Evolutionary conservation across 2,329 filamentous ascomycete genomes (phyloP), one percentile per base, ranked within the genome.

Genomic region (Myrmaecium sp.): DNA sequence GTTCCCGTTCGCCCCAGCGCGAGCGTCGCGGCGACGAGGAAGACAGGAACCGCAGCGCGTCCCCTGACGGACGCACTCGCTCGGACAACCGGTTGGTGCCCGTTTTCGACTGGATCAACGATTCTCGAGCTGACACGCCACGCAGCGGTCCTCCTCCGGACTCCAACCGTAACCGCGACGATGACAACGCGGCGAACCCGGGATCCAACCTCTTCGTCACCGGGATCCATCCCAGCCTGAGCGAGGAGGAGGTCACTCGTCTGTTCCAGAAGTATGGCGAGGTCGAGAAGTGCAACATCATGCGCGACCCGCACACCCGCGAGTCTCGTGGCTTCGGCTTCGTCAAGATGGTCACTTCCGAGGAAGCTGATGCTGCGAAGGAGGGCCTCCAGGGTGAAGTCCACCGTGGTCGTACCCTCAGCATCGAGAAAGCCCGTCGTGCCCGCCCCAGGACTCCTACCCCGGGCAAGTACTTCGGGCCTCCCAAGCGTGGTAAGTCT

Each of bases 191-290:
- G 36, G 52, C 78, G 48, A 98, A 98, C 60, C 79, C 83, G 36
- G 89, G 89, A 42, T 94, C 89, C 40, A 98, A 98, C 62, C 77
- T 98, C 33, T 98, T 98, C 54, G 89, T 98, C 39, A 98, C 89
- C 36, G 89, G 89, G 42, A 98, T 98, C 39, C 83, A 95, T 54
- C 89, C 89, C 31, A 79, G 80, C 44, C 69, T 98, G 39, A 74
- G 69, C 25, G 89, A 98, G 55, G 69, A 74, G 10, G 89, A 95
- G 50, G 81, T 98, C 34, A 78, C 79, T 29, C 83, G 83, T 52
- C 74, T 98, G 39, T 98, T 98, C 49, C 83, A 94, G 60, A 98
- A 95, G 60, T 95, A 95, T 47, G 89, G 89, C 41, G 83, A 93
- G 51, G 89, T 98, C 27, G 86, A 95, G 61, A 95, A 91, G 60